Evolutionary conservation across 495 filamentous ascomycete species (phyloP).

Genomic region (Cercophora newfieldiana): DNA sequence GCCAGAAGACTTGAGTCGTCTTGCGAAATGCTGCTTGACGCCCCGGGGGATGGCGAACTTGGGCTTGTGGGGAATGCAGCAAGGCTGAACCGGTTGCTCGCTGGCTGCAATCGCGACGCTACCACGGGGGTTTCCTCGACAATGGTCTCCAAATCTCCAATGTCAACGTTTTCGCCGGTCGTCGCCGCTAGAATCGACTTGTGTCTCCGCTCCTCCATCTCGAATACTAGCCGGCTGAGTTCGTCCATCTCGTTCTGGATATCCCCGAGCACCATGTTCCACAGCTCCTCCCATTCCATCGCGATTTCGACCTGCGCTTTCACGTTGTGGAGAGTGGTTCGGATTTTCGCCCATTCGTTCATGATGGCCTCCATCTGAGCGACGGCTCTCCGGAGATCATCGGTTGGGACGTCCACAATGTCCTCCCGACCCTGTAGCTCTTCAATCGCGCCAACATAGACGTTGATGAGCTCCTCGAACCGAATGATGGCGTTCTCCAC

Average conservation of each 20-base stretch:
- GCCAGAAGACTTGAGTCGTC: slow-evolving; percentile 82
- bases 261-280: slow-evolving; percentile 89
- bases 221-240: slow-evolving; percentile 79
- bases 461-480: slow-evolving; percentile 83
- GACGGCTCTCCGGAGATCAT: slow-evolving; percentile 70
- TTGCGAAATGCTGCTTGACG: slow-evolving; percentile 59
- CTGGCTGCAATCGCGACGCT: slow-evolving; percentile 40
- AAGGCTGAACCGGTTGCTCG: slow-evolving; percentile 67
- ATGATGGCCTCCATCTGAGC: slow-evolving; percentile 84
- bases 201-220: slow-evolving; percentile 94
- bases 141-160: slow-evolving; percentile 89
- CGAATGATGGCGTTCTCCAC: slow-evolving; percentile 82
- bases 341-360: slow-evolving; percentile 80
- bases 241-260: slow-evolving; percentile 88
- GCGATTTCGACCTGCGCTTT: slow-evolving; percentile 92
- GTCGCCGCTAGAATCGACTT: slow-evolving; percentile 63
- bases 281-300: slow-evolving; percentile 98
- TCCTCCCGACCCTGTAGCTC: slow-evolving; percentile 80
- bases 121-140: slow-evolving; percentile 79
- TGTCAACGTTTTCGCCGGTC: slow-evolving; percentile 66
- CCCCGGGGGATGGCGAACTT: slow-evolving; percentile 56
- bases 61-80: slow-evolving; percentile 57
- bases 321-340: slow-evolving; percentile 68
- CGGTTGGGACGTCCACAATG: slow-evolving; percentile 64
- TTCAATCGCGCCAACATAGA: slow-evolving; percentile 90